Conservation (phyloP, 768 basidiomycete species). For the Naganishia friedmannii region DNA sequence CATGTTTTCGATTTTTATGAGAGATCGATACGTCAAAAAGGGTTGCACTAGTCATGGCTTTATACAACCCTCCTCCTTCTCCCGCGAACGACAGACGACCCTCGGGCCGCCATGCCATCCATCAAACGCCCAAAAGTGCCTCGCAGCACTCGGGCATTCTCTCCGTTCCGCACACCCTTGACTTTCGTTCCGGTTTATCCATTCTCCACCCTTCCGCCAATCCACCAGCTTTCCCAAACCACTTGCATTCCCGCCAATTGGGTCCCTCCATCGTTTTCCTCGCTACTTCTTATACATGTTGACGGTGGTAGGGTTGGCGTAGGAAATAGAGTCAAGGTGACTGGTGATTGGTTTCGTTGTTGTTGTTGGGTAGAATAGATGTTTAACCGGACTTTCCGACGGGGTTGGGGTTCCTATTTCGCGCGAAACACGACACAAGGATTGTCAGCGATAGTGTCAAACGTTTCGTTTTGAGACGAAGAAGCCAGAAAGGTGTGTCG, state of each 20-base stretch:
- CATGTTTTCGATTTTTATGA: too few relatives aligned
- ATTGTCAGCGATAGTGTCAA: background rate
- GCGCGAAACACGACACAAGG: conserved; percentile 18
- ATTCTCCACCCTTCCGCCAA: background rate
- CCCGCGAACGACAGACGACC: too few relatives aligned
- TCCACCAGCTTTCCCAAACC: too few relatives aligned
- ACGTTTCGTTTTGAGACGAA: background rate
- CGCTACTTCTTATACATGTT: conserved; percentile 4
- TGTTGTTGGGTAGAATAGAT: background rate
- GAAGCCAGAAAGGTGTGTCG: conserved; percentile 33
- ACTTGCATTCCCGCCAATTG: too few relatives aligned
- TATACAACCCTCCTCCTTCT: too few relatives aligned
- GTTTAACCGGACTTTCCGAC: conserved; percentile 52
- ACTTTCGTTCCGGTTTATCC: background rate
- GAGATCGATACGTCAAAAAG: too few relatives aligned
- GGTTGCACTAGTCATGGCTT: too few relatives aligned
- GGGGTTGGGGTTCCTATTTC: conserved; percentile 50
- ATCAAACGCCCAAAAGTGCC: too few relatives aligned
- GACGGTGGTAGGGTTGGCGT: background rate
- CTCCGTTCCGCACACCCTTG: background rate
- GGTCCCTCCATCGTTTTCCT: too few relatives aligned
- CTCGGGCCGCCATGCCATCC: too few relatives aligned
- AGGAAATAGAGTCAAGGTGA: background rate
- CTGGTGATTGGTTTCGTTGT: background rate
- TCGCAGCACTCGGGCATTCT: background rate